Evolutionary conservation across 148 eudicot genomes (phyloP).

Genomic region (Rhododendron williamsianum): DNA sequence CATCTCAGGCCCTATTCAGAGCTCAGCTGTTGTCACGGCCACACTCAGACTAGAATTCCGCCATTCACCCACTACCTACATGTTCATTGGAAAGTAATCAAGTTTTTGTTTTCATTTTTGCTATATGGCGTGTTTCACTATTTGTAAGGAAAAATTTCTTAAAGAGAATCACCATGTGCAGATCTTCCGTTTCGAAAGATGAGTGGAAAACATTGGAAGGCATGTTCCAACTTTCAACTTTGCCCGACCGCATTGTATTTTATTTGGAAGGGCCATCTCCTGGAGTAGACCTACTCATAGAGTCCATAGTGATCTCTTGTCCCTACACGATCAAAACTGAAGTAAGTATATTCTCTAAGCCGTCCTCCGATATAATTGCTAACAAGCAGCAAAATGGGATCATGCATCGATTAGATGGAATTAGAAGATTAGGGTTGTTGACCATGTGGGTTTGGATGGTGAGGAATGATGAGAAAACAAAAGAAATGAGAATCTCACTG

Average conservation of each 20-base stretch:
- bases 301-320: constrained; percentile 52
- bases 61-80: constrained; percentile 40
- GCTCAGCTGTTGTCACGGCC: constrained; percentile 45
- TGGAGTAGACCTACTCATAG: constrained; percentile 63
- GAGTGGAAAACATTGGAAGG: constrained; percentile 70
- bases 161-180: constrained; percentile 15
- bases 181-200: constrained; percentile 43
- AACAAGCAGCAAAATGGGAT: neutral
- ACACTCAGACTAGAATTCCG: constrained; percentile 50
- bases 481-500: neutral
- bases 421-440: neutral
- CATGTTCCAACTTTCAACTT: constrained; percentile 41
- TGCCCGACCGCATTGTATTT: constrained; percentile 51
- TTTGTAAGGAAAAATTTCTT: neutral
- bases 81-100: constrained; percentile 50
- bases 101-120: constrained; percentile 3
- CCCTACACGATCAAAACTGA: constrained; percentile 19
- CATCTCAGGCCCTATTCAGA: constrained; percentile 43
- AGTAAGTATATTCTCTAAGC: constrained; percentile 16
- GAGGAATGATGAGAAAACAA: neutral
- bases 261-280: constrained; percentile 85
- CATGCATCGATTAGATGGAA: neutral
- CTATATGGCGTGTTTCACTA: neutral
- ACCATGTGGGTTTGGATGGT: neutral
- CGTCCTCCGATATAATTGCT: neutral